Evolutionary conservation across 2,329 filamentous ascomycete genomes (phyloP).

Genomic region (Xenosphaeropsis pyriputrescens): DNA sequence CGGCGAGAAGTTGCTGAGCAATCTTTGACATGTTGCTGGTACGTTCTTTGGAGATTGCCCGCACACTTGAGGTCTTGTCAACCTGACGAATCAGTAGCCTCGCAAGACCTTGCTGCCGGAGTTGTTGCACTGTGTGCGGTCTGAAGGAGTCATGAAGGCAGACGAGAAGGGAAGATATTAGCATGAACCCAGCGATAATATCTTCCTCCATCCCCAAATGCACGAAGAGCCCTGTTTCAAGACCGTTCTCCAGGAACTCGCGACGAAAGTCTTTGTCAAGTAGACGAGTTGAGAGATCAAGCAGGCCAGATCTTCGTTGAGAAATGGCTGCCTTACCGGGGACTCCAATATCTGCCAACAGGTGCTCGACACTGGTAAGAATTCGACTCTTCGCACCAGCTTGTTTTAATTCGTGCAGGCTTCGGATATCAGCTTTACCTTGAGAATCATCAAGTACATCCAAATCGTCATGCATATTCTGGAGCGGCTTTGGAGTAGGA

Average conservation of each 20-base stretch:
- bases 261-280: constrained; percentile 46
- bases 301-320: constrained; percentile 39
- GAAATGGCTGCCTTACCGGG: constrained; percentile 31
- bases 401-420: constrained; percentile 50
- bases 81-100: constrained; percentile 42
- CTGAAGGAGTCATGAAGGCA: constrained; percentile 47
- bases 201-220: constrained; percentile 46
- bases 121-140: constrained; percentile 39
- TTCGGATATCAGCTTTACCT: constrained; percentile 31
- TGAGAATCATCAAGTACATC: constrained; percentile 12
- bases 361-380: constrained; percentile 49
- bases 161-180: constrained; percentile 47
- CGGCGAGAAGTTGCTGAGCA: constrained; percentile 37
- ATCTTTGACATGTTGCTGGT: constrained; percentile 55
- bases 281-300: constrained; percentile 44
- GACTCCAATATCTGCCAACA: constrained; percentile 42
- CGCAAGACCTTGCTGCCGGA: constrained; percentile 38
- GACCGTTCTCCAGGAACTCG: constrained; percentile 61
- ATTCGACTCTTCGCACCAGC: constrained; percentile 53
- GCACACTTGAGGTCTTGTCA: constrained; percentile 35
- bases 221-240: constrained; percentile 53
- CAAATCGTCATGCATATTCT: constrained; percentile 15
- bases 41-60: constrained; percentile 45
- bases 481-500: constrained; percentile 5
- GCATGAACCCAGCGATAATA: constrained; percentile 43